Evolutionary conservation across 306 rosid genomes (phyloP).

Genomic region (Glycine tomentella): DNA sequence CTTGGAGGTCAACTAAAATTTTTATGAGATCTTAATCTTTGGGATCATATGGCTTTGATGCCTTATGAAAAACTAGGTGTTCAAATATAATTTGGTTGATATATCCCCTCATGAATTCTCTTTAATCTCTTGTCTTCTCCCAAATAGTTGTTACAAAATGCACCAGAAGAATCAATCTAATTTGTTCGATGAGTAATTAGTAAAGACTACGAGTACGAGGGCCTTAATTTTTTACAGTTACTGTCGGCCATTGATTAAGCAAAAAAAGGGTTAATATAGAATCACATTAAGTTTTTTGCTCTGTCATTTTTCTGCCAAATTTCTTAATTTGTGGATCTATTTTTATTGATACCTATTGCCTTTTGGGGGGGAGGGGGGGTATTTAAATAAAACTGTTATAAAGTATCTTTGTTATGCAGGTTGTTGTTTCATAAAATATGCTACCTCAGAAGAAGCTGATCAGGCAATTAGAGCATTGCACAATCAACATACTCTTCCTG

Average conservation of each 20-base stretch:
- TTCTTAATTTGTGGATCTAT: conserved; percentile 11
- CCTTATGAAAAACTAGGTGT: conserved; percentile 14
- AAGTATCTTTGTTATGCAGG: conserved; percentile 78
- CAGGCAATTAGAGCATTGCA: conserved; percentile 91
- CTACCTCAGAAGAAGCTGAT: conserved; percentile 94
- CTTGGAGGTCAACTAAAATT: conserved; percentile 7
- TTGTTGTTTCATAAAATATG: conserved; percentile 96
- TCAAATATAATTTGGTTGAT: conserved; percentile 8
- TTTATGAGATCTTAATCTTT: conserved; percentile 32
- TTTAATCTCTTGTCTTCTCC: conserved; percentile 19
- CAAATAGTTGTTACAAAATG: conserved; percentile 16
- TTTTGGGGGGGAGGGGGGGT: not conserved
- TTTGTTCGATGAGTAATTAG: not conserved
- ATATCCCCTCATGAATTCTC: conserved; percentile 25
- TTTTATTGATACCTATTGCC: not conserved
- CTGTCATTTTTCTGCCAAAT: conserved; percentile 18
- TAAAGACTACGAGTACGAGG: not conserved
- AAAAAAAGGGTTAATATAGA: not conserved
- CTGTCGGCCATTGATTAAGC: not conserved
- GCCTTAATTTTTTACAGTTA: not conserved
- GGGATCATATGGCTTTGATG: conserved; percentile 27
- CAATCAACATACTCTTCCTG: conserved; percentile 93
- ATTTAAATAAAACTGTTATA: conserved; percentile 48
- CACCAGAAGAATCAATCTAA: not conserved
- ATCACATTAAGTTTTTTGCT: conserved; percentile 4